Conservation (phyloP, 768 basidiomycete species). For the Mycena haematopus region DNA sequence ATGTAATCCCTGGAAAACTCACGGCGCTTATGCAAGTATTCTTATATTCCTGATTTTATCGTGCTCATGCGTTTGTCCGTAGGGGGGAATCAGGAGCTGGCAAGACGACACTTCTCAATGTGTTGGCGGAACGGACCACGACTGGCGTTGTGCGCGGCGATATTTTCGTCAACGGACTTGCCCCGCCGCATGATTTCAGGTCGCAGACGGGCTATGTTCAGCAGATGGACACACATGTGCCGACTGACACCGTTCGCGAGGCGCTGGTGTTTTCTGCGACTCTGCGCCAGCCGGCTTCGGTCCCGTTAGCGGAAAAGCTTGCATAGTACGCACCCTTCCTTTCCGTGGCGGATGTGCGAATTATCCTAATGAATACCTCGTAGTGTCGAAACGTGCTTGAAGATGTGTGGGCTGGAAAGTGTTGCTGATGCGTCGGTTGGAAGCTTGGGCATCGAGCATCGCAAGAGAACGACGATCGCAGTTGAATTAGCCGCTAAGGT, state of each 20-base stretch:
- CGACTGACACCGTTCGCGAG: conserved; percentile 79
- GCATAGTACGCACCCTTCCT: conserved; percentile 57
- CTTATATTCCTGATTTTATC: too few relatives aligned
- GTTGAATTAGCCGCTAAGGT: conserved; percentile 25
- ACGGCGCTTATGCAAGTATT: conserved; percentile 77
- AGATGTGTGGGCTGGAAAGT: conserved; percentile 70
- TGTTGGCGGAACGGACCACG: conserved; percentile 55
- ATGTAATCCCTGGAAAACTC: conserved; percentile 80
- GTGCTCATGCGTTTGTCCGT: neutral
- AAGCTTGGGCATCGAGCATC: conserved; percentile 70
- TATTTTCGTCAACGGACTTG: conserved; percentile 59
- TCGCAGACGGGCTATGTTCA: conserved; percentile 85
- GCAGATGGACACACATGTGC: conserved; percentile 82
- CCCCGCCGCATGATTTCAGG: conserved; percentile 58
- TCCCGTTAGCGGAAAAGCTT: conserved; percentile 66
- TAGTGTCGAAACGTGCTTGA: conserved; percentile 54
- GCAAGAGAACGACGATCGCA: conserved; percentile 79
- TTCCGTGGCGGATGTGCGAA: neutral
- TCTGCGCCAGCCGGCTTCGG: conserved; percentile 70
- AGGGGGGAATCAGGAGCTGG: conserved; percentile 7
- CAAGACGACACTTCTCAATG: conserved; percentile 66
- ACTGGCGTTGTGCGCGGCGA: conserved; percentile 58
- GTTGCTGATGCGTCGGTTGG: conserved; percentile 73
- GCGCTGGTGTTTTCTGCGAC: conserved; percentile 81
- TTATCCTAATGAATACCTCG: conserved; percentile 1